Conservation (phyloP, 495 filamentous ascomycete species). For the Talaromyces stipitatus region DNA sequence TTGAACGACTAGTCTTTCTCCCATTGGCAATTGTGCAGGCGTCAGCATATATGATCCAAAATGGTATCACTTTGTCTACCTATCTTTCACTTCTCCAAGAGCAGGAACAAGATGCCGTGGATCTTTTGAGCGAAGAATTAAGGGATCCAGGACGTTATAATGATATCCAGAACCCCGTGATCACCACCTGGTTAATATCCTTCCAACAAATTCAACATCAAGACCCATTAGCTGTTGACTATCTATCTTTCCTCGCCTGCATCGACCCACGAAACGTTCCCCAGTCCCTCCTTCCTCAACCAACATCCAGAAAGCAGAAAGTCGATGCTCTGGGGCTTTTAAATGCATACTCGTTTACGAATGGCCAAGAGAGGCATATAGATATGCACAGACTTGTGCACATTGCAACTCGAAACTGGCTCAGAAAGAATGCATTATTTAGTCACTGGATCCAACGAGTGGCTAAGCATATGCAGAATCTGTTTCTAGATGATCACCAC, state of each 20-base stretch:
- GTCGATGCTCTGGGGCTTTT: slow-evolving; percentile 14
- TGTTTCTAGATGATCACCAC: slow-evolving; percentile 6
- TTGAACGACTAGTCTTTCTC: slow-evolving; percentile 26
- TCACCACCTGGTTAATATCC: slow-evolving; percentile 40
- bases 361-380: too few species aligned
- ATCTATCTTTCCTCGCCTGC: slow-evolving; percentile 28
- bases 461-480: neutral
- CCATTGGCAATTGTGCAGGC: slow-evolving; percentile 35
- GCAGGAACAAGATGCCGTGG: too few species aligned
- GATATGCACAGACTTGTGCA: too few species aligned
- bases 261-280: slow-evolving; percentile 20
- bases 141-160: slow-evolving; percentile 24
- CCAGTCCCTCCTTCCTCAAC: slow-evolving; percentile 20
- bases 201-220: too few species aligned
- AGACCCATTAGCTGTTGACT: slow-evolving; percentile 20
- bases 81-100: too few species aligned
- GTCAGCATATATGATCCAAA: slow-evolving; percentile 36
- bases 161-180: slow-evolving; percentile 32
- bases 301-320: slow-evolving; percentile 2
- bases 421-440: neutral
- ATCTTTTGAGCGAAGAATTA: slow-evolving; percentile 39
- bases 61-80: slow-evolving; percentile 18
- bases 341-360: too few species aligned
- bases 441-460: slow-evolving; percentile 21
- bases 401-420: slow-evolving; percentile 17